These are phyloP conservation scores for Alternaria dauci DNA, from an alignment of 2,329 filamentous ascomycete species.

Conservation along the genomic window DNA sequence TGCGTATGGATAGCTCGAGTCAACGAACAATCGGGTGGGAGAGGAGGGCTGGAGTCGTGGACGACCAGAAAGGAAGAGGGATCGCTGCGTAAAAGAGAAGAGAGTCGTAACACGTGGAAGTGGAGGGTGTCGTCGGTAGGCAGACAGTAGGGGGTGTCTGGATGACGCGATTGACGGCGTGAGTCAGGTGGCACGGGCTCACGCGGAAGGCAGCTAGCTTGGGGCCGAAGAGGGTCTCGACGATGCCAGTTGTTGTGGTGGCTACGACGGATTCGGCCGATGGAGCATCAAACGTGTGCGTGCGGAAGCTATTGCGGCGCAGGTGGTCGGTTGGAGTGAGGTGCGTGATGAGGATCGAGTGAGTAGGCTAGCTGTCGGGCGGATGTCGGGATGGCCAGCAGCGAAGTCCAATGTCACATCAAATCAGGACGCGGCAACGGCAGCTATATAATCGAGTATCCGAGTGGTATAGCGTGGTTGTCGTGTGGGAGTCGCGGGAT, in stretches of 20 bases:
- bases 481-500: conserved; percentile 22
- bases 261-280: conserved; percentile 31
- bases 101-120: conserved; percentile 52
- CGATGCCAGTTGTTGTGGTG: conserved; percentile 37
- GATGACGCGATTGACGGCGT: conserved; percentile 39
- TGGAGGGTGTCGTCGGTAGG: conserved; percentile 39
- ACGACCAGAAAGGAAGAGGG: conserved; percentile 42
- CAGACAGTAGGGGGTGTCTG: conserved; percentile 39
- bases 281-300: conserved; percentile 37
- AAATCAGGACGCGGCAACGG: conserved; percentile 40
- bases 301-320: conserved; percentile 28
- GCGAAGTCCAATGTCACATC: conserved; percentile 41
- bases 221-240: conserved; percentile 31
- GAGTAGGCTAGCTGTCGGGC: conserved; percentile 30
- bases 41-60: conserved; percentile 32
- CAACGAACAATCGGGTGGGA: conserved; percentile 48
- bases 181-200: conserved; percentile 51
- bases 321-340: conserved; percentile 19
- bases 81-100: conserved; percentile 51
- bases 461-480: conserved; percentile 40
- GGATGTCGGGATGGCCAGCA: conserved; percentile 38
- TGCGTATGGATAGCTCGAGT: conserved; percentile 50
- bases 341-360: conserved; percentile 21
- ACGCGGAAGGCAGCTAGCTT: conserved; percentile 32
- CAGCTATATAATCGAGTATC: conserved; percentile 44